Percentiles rank a stretch among this genome's conserved stretches.
Conservation (phyloP, 345 rosid genomes). For the Pistacia vera region DNA sequence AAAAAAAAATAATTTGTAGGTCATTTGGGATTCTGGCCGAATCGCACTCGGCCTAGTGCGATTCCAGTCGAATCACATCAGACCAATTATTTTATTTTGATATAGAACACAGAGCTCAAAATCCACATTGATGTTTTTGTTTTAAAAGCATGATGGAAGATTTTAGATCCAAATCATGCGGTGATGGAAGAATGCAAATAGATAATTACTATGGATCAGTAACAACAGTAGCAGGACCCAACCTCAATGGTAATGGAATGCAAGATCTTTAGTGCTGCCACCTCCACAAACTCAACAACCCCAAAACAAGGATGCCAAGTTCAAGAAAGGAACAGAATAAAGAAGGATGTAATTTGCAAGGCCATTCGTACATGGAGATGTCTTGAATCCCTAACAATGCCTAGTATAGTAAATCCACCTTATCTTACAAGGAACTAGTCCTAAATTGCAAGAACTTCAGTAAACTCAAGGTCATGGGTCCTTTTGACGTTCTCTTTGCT, state of each 20-base stretch:
- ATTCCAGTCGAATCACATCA: too few relatives aligned
- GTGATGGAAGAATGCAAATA: constrained; percentile 48
- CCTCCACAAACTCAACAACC: constrained; percentile 25
- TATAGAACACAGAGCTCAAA: background rate
- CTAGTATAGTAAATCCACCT: too few relatives aligned
- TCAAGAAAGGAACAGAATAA: constrained; percentile 26
- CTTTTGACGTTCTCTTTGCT: too few relatives aligned
- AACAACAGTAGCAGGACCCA: constrained; percentile 16
- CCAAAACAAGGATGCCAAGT: constrained; percentile 31
- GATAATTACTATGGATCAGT: constrained; percentile 26
- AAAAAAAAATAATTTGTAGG: too few relatives aligned
- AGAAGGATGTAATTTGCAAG: too few relatives aligned
- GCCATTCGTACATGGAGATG: too few relatives aligned
- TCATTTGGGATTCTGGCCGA: too few relatives aligned
- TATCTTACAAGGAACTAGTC: too few relatives aligned
- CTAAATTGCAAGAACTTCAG: too few relatives aligned
- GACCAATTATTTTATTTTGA: background rate
- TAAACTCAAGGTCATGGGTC: too few relatives aligned
- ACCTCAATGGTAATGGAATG: constrained; percentile 34
- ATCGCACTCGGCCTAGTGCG: too few relatives aligned
- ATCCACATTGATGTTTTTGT: background rate
- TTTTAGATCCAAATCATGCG: constrained; percentile 64
- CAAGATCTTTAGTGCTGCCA: constrained; percentile 48
- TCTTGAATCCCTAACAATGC: too few relatives aligned
- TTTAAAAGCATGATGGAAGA: constrained; percentile 48